A percentile compares a stretch with the other conserved stretches of the same genome.
phyloP scores from a whole-genome alignment of 495 filamentous ascomycete species.

The Aspergillus indologenus region DNA sequence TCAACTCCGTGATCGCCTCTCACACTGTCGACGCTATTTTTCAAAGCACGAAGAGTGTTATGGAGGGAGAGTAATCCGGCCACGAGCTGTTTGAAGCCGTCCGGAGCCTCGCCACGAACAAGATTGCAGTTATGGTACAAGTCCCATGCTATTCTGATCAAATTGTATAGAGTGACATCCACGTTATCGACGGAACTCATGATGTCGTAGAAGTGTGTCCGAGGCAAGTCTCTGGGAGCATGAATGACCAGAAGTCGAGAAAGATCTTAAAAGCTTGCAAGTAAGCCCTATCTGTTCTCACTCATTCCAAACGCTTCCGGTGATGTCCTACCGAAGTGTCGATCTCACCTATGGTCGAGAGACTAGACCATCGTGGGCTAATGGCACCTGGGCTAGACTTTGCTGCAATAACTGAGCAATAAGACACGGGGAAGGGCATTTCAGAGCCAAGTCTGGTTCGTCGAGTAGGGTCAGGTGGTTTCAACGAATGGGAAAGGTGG shows the following conservation, averaged over 20 bases:
- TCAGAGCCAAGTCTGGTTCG: no score
- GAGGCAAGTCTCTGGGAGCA: neutral
- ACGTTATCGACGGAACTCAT: constrained; percentile 26
- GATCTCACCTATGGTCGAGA: no score
- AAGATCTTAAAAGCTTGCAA: neutral
- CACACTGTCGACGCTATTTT: constrained; percentile 30
- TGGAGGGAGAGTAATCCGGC: constrained; percentile 35
- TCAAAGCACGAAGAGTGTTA: constrained; percentile 26
- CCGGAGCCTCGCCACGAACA: constrained; percentile 33
- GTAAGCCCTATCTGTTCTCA: neutral
- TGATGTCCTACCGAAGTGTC: no score
- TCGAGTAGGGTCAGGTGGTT: neutral
- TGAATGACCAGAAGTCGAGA: neutral
- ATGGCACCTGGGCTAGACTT: no score
- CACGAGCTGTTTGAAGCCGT: constrained; percentile 36
- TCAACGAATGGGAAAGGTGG: neutral
- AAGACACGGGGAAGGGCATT: no score
- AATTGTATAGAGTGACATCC: constrained; percentile 24
- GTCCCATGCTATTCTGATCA: constrained; percentile 36
- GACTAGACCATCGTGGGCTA: no score
- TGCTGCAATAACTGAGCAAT: no score
- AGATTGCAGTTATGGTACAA: constrained; percentile 35
- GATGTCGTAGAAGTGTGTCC: constrained; percentile 4
- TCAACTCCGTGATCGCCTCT: constrained; percentile 27
- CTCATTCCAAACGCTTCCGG: no score